Evolutionary conservation across 192 early-diverging fungal species (phyloP).

Genomic region (Entophlyctis luteolus): DNA sequence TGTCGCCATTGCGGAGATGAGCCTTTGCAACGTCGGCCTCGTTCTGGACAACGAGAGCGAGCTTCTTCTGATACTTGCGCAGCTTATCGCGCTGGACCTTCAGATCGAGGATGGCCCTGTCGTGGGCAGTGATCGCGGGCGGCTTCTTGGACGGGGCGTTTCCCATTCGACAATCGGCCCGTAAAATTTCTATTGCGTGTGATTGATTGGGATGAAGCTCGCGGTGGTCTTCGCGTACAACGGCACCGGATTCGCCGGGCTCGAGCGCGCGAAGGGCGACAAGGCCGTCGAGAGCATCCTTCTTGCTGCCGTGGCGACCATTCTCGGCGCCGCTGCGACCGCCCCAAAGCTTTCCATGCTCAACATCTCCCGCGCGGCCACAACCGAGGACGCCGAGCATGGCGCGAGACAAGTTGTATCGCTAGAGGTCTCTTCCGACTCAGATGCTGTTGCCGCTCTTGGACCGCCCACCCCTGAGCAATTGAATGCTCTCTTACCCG

Average conservation of each 20-base stretch:
- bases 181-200: no score
- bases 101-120: conserved; percentile 91
- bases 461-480: conserved; percentile 12
- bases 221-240: conserved; percentile 51
- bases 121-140: conserved; percentile 75
- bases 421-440: conserved; percentile 11
- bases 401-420: conserved; percentile 33
- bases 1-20: conserved; percentile 70
- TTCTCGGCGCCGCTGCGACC: conserved; percentile 33
- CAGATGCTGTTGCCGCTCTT: conserved; percentile 11
- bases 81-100: conserved; percentile 94
- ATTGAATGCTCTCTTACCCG: conserved; percentile 25
- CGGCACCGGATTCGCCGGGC: conserved; percentile 37
- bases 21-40: conserved; percentile 77
- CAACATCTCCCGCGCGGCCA: conserved; percentile 44
- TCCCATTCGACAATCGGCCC: no score
- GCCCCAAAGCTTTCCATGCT: no score
- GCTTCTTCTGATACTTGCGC: conserved; percentile 85
- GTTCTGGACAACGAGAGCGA: conserved; percentile 73
- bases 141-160: background rate
- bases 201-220: conserved; percentile 19
- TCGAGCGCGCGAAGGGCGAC: conserved; percentile 45
- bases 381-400: conserved; percentile 36
- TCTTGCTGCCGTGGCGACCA: conserved; percentile 37
- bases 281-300: conserved; percentile 40